A percentile compares a stretch with the other conserved stretches of the same genome.
Conservation (phyloP, 108 stramenopile species). For the Discostella stelligeroides region DNA sequence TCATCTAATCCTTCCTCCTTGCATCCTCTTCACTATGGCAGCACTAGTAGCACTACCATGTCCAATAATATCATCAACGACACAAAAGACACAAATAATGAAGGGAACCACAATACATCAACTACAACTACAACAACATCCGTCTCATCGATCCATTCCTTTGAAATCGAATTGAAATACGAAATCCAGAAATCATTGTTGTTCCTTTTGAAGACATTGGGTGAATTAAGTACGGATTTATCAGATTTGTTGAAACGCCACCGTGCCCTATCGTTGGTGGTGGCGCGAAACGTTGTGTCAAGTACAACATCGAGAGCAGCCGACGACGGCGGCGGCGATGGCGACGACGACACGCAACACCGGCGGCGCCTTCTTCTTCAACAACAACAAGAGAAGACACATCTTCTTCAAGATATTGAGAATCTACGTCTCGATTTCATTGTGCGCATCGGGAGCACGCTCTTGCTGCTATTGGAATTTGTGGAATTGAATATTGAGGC, state of each 20-base stretch:
- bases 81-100: too few relatives aligned
- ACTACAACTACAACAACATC: neutral
- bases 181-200: constrained; percentile 76
- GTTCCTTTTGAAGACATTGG: constrained; percentile 61
- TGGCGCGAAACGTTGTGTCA: too few relatives aligned
- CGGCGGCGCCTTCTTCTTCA: too few relatives aligned
- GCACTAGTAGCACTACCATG: neutral
- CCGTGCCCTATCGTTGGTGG: neutral
- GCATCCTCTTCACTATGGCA: constrained; percentile 7
- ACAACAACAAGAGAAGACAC: constrained; percentile 7
- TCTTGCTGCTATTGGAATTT: constrained; percentile 62
- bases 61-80: too few relatives aligned
- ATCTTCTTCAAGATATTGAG: constrained; percentile 16
- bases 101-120: too few relatives aligned
- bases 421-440: constrained; percentile 28
- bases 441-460: constrained; percentile 41
- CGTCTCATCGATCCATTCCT: constrained; percentile 25
- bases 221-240: constrained; percentile 51
- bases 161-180: constrained; percentile 54
- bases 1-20: too few relatives aligned
- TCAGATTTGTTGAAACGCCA: constrained; percentile 25
- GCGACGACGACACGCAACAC: too few relatives aligned
- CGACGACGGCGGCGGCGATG: too few relatives aligned
- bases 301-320: too few relatives aligned
- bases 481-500: constrained; percentile 68